These are phyloP conservation scores for Nitzschia sp. DNA, from an alignment of 108 stramenopile species.

Conservation along the genomic window DNA sequence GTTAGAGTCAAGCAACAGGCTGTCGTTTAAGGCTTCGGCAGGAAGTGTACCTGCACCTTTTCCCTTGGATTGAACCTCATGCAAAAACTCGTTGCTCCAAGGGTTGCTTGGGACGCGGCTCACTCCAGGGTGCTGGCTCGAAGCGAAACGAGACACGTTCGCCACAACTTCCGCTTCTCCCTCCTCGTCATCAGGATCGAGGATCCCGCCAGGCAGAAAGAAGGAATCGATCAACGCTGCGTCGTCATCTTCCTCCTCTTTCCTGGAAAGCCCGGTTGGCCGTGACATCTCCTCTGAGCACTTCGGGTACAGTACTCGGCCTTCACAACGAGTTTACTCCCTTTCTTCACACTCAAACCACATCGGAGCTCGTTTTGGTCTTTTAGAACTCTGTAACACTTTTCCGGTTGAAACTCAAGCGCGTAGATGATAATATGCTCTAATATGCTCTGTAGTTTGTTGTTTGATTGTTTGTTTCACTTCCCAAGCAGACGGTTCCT, in stretches of 20 bases:
- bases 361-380: no score
- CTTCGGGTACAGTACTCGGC: no score
- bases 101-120: constrained; percentile 27
- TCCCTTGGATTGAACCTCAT: neutral
- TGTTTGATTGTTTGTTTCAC: no score
- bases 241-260: constrained; percentile 24
- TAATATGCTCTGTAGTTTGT: no score
- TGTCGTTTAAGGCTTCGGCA: neutral
- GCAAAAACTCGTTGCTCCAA: constrained; percentile 13
- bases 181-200: constrained; percentile 38
- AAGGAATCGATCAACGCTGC: constrained; percentile 48
- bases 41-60: neutral
- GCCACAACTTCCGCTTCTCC: neutral
- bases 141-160: neutral
- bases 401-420: no score
- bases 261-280: neutral
- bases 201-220: constrained; percentile 56
- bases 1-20: neutral
- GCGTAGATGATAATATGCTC: no score
- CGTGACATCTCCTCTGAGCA: neutral
- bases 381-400: no score
- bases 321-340: no score
- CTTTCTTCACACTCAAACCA: no score
- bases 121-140: neutral
- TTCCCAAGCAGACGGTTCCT: no score